Evolutionary conservation across 2,329 filamentous ascomycete genomes (phyloP).

Genomic region (Pseudogymnoascus sp.): DNA sequence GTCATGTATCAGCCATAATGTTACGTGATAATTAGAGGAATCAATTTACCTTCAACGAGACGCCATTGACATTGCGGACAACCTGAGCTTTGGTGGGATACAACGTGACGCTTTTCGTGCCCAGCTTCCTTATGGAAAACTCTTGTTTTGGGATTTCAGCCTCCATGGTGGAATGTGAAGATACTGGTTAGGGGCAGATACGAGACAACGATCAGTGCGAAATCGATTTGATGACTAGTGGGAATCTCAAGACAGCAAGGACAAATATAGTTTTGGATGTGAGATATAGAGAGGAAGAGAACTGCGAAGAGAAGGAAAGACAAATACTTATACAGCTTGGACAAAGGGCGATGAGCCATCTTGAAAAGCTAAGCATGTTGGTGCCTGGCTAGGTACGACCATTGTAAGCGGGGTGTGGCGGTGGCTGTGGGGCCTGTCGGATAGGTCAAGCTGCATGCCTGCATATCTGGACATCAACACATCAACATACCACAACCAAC

Average conservation of each 20-base stretch:
- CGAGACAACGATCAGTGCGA: not conserved
- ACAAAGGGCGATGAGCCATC: not conserved
- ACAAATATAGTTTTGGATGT: not conserved
- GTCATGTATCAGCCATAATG: slow-evolving; percentile 5
- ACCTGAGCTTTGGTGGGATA: slow-evolving; percentile 56
- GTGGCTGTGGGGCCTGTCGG: not conserved
- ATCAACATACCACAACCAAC: not conserved
- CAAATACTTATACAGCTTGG: not conserved
- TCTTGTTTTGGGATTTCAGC: slow-evolving; percentile 33
- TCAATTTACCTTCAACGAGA: slow-evolving; percentile 35
- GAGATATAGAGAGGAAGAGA: not conserved
- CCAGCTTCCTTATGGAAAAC: slow-evolving; percentile 49
- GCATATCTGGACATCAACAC: not conserved
- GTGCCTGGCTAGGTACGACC: not conserved
- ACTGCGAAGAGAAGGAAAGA: not conserved
- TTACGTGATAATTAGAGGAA: not conserved
- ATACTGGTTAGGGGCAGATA: not conserved
- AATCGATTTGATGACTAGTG: not conserved
- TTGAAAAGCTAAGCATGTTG: not conserved
- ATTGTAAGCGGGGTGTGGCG: not conserved
- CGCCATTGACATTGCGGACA: slow-evolving; percentile 50
- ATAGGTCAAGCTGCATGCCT: not conserved
- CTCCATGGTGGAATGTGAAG: slow-evolving; percentile 15
- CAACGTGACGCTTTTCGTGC: slow-evolving; percentile 55
- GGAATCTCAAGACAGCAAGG: not conserved